Evolutionary conservation across 2,329 filamentous ascomycete genomes (phyloP), one percentile per base, ranked within the genome.

Genomic region (Samsoniella hepiali): DNA sequence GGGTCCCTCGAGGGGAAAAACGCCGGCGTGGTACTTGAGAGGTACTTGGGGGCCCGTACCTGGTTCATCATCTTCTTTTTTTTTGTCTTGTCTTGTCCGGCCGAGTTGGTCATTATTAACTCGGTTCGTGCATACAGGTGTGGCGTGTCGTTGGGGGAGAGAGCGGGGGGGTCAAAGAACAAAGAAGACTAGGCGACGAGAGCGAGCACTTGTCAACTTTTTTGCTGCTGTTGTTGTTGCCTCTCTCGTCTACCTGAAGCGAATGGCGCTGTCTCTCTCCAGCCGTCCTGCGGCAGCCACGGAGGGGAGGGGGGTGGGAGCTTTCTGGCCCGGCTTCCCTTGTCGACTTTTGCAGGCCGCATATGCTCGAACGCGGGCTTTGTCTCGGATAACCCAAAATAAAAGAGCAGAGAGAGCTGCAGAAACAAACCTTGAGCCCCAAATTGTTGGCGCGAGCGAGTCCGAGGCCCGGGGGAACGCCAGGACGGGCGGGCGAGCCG

Each of bases 101-200:
- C n/a, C 22, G 22, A 22, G 22, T 22, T 22, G 22, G 22, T 1
- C 22, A 22, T 15, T 17, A 29, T 15, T 42, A 53, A 60, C 58
- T 51, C 57, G 27, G 22, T 55, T 36, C 40, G 29, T 62, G 49
- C 50, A 53, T 62, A 29, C 58, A 62, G 58, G 58, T 38, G 38
- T 62, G 58, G 58, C 50, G 59, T 49, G 22, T n/a, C 29, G 50
- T 15, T 15, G 36, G 9, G 36, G 36, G 3, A 10, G 36, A 4
- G 50, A 22, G 22, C 22, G 50, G 32, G 31, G 50, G 5, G 50
- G 34, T 34, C 8, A 10, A 27, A 17, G 11, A 27, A 27, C 56
- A 58, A 53, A 44, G 27, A 51, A 29, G 15, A 8, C 1, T 7
- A 31, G n/a, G 31, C 31, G 15, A 51, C 13, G 22, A 22, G 22